Evolutionary conservation across 139 green algal genomes (phyloP), one percentile per base, ranked within the genome.

Genomic region (Picochlorum sp.): DNA sequence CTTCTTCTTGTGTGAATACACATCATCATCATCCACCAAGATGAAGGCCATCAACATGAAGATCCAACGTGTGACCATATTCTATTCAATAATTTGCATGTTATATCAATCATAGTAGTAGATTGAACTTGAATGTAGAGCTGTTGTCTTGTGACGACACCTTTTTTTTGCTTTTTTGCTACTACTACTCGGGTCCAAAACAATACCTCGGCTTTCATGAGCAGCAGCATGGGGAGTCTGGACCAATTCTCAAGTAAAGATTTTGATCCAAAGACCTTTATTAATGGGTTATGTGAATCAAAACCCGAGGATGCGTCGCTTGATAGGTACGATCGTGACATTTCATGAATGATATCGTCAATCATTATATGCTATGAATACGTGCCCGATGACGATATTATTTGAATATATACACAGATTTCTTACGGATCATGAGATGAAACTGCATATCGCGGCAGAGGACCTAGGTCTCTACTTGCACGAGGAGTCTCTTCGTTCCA

Each of bases 341-440:
- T 21, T 30, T 6, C 28, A 30, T 30, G 28, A 30, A 7, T 28
- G 24, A 0, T 28, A 3, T 28, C 24, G 24, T 28, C 24, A 28
- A 28, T n/a, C n/a, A n/a, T 26, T 26, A 4, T 28, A 28, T 28
- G 24, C 24, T 21, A 24, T 21, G 0, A 11, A 55, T 24, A 18
- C 49, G 23, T 55, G 7, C 34, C 34, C 34, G 8, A 41, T 30
- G 34, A 41, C 8, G 7, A 11, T 41, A 11, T 8, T 41, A 41
- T 41, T 34, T 13, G 21, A 59, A 14, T 11, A 8, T 41, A 0
- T 41, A 41, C 45, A 3, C 72, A 85, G 77, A 55, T 88, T 79
- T 49, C 70, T 94, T 6, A 72, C 79, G 0, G 87, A 93, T 63
- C 64, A 92, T 51, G 87, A 96, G 70, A 90, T 94, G 82, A 68